phyloP scores from a whole-genome alignment of 2,329 filamentous ascomycete species.

The Cryphonectria parasitica region DNA sequence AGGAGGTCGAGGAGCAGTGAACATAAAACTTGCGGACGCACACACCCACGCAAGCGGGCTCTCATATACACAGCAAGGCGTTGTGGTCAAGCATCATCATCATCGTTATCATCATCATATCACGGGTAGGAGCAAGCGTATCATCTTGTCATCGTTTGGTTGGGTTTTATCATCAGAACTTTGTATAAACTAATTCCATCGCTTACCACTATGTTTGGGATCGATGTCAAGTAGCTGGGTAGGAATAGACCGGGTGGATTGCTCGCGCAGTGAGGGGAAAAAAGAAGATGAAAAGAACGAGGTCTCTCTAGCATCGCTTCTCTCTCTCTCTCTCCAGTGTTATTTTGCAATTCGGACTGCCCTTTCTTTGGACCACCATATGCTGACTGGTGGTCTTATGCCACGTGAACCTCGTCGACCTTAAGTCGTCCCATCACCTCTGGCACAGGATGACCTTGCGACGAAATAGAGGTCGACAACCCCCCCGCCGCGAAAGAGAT shows the following conservation, averaged over 20 bases:
- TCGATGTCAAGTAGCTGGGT: background rate
- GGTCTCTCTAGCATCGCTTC: background rate
- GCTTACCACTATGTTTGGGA: background rate
- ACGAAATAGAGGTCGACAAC: background rate
- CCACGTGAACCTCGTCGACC: too few relatives aligned
- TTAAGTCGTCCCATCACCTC: background rate
- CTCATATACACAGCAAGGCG: slow-evolving; percentile 3
- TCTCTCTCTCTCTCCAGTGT: background rate
- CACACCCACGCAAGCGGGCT: background rate
- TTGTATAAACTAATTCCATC: background rate
- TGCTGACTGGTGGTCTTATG: too few relatives aligned
- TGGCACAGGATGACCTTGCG: background rate
- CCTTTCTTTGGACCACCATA: too few relatives aligned
- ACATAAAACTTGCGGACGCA: too few relatives aligned
- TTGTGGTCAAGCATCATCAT: slow-evolving; percentile 9
- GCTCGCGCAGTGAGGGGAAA: background rate
- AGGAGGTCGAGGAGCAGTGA: slow-evolving; percentile 37
- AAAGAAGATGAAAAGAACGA: background rate
- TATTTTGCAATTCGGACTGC: background rate
- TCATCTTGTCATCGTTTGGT: background rate
- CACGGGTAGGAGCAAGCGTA: slow-evolving; percentile 18
- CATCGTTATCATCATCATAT: slow-evolving; percentile 6
- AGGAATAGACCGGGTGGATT: background rate
- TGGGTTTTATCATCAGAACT: background rate
- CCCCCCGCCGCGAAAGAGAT: background rate